Base-by-base conservation (phyloP, 2,329 filamentous ascomycete species). In the Pseudogymnoascus sp. region DNA sequence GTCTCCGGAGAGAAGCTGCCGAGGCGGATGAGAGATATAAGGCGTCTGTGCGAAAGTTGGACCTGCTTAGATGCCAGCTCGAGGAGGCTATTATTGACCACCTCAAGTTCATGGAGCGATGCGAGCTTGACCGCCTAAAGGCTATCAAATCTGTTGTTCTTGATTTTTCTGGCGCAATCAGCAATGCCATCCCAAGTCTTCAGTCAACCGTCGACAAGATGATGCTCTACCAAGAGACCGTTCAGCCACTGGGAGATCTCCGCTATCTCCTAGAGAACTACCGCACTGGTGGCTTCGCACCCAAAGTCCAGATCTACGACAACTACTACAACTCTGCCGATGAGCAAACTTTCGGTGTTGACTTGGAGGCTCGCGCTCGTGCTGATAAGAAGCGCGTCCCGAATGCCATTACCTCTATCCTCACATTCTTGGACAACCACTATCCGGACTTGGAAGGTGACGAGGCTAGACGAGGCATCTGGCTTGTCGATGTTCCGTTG, bases 321-420 rank as follows among this genome's bases (percentile, higher is more conserved):
- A 99, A 97, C 75, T 99, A 99, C 78, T 99, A 99, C 80, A 97
- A 97, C 76, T 92, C 90, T 68, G 92, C 97, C 23, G 94, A 97
- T 74, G 92, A 97, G 73, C 92, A 97, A 81, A 96, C 91, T 0
- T 99, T 97, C 73, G 94, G 95, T 68, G 92, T 99, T 63, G 95
- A 99, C 72, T 84, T 99, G n/a, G 94, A 99, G 77, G 92, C 93
- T 38, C 84, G 94, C 68, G 94, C 94, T 53, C 84, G 93, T 68
- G 92, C 91, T 61, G 94, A 99, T 75, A 89, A 92, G 75, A 99
- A 99, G 78, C 89, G 94, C 60, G 94, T 99, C 21, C 94, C 94
- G 16, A 81, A 95, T 65, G 85, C 99, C 68, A 85, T 99, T 66
- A 99, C 94, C 1, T 92, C 91, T 0, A 88, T 99, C 63, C 80